phyloP scores from a whole-genome alignment of 495 filamentous ascomycete species.

The Trichoderma asperelloides region DNA sequence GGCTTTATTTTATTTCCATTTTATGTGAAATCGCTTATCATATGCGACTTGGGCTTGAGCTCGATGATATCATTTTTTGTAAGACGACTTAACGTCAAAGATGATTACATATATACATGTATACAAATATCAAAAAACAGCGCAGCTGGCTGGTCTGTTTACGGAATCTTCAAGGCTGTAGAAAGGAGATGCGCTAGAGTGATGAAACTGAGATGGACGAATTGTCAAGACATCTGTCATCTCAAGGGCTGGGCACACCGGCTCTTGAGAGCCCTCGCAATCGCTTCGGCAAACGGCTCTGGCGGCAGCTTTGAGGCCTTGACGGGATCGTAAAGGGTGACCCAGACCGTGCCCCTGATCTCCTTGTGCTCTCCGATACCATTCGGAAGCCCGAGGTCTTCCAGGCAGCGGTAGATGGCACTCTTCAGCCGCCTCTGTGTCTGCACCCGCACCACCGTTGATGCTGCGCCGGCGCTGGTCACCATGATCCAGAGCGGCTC shows the following conservation, averaged over 20 bases:
- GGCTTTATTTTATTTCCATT: background rate
- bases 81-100: background rate
- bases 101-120: background rate
- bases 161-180: background rate
- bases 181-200: background rate
- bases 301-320: background rate
- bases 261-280: background rate
- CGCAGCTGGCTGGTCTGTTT: background rate
- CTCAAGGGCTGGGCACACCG: background rate
- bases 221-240: background rate
- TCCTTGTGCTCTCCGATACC: conserved; percentile 29
- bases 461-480: conserved; percentile 16
- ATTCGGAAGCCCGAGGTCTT: conserved; percentile 41
- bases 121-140: background rate
- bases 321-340: conserved; percentile 16
- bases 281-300: background rate
- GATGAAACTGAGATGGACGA: background rate
- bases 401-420: conserved; percentile 49
- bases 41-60: background rate
- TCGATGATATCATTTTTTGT: background rate
- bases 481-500: conserved; percentile 44
- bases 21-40: background rate
- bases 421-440: conserved; percentile 37
- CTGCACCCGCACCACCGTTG: conserved; percentile 45
- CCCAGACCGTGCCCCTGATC: conserved; percentile 22